A percentile compares a stretch with the other conserved stretches of the same genome.
Evolutionary conservation across 192 early-diverging fungal species (phyloP).

Genomic region (Chytriomyces hyalinus): DNA sequence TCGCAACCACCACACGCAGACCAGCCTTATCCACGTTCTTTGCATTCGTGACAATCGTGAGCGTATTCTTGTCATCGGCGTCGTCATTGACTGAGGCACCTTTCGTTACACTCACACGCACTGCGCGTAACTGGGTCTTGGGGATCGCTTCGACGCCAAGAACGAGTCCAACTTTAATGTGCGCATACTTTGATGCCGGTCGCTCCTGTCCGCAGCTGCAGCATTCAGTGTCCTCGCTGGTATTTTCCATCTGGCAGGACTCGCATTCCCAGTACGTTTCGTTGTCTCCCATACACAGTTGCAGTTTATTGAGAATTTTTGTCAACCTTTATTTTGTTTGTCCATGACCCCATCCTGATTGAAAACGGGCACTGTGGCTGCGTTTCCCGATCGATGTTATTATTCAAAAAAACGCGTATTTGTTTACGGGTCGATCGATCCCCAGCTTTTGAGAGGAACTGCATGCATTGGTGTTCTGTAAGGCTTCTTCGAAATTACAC

Average conservation of each 20-base stretch:
- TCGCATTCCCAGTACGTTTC: conserved; percentile 30
- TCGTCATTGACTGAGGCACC: background rate
- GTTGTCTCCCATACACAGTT: background rate
- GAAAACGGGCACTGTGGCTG: too few species aligned
- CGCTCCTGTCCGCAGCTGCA: conserved; percentile 26
- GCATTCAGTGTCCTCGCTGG: conserved; percentile 24
- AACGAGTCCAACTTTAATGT: conserved; percentile 29
- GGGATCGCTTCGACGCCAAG: conserved; percentile 24
- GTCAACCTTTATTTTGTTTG: too few species aligned
- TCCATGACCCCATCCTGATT: too few species aligned
- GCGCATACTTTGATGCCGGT: conserved; percentile 1
- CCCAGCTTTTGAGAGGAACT: too few species aligned
- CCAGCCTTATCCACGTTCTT: conserved; percentile 27
- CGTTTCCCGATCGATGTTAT: too few species aligned
- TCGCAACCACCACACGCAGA: conserved; percentile 11
- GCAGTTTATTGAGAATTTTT: background rate
- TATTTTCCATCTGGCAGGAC: conserved; percentile 31
- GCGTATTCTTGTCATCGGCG: background rate
- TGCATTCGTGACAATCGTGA: conserved; percentile 33
- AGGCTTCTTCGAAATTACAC: too few species aligned
- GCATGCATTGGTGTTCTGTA: too few species aligned
- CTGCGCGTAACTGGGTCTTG: background rate
- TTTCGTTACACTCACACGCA: conserved; percentile 3
- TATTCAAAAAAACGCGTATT: too few species aligned
- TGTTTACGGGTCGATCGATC: too few species aligned